Evolutionary conservation across 202 grass and related monocot species (phyloP).

Genomic region (Musa balbisiana): DNA sequence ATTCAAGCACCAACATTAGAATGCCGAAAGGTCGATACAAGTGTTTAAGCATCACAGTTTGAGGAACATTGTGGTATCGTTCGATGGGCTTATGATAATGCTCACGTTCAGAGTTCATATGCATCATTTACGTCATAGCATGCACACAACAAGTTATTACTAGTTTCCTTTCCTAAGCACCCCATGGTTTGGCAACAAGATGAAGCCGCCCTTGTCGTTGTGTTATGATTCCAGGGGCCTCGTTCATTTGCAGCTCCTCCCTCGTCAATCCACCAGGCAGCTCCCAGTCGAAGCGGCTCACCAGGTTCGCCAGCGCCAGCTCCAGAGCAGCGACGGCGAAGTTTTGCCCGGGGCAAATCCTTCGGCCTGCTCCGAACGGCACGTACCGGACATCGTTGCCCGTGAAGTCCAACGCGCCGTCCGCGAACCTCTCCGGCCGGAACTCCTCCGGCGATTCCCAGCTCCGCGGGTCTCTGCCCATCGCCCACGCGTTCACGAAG

Average conservation of each 20-base stretch:
- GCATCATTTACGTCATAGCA: too few species aligned
- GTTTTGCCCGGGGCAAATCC: constrained; percentile 41
- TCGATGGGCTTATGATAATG: too few species aligned
- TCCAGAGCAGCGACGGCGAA: constrained; percentile 41
- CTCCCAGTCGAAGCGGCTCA: constrained; percentile 47
- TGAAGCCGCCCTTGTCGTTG: constrained; percentile 28
- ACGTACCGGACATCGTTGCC: constrained; percentile 48
- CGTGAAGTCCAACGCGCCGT: constrained; percentile 31
- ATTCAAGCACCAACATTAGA: too few species aligned
- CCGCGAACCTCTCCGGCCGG: constrained; percentile 34
- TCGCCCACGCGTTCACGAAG: constrained; percentile 44
- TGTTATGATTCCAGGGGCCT: constrained; percentile 27
- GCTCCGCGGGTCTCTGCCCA: too few species aligned
- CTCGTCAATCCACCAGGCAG: constrained; percentile 24
- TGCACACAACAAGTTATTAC: too few species aligned
- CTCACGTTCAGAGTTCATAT: too few species aligned
- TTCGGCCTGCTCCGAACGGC: constrained; percentile 45
- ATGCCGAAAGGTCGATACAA: too few species aligned
- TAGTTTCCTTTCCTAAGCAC: too few species aligned
- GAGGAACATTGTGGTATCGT: too few species aligned
- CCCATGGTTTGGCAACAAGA: constrained; percentile 29
- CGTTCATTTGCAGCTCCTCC: constrained; percentile 34
- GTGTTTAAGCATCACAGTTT: too few species aligned
- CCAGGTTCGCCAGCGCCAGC: constrained; percentile 44
- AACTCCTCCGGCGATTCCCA: constrained; percentile 45